These are phyloP conservation scores for Sclerotinia nivalis DNA, from an alignment of 2,329 filamentous ascomycete genomes.

Conservation along the genomic window DNA sequence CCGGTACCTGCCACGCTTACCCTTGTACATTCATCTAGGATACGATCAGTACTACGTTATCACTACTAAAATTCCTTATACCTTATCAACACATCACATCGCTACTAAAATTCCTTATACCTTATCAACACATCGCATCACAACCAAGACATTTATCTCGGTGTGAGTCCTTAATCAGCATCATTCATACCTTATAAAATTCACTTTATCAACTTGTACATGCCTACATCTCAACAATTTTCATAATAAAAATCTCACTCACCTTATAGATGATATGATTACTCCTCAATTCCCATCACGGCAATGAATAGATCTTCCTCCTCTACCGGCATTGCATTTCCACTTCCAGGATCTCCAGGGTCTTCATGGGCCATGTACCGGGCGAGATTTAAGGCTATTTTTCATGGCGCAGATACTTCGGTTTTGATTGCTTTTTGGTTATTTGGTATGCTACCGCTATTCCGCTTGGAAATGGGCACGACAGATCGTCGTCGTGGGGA, in stretches of 20 bases:
- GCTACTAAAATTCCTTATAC: background rate
- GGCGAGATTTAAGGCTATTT: constrained; percentile 61
- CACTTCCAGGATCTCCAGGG: constrained; percentile 58
- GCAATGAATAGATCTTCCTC: constrained; percentile 35
- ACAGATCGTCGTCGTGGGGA: too few species aligned
- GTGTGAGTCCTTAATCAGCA: background rate
- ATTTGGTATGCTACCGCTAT: constrained; percentile 63
- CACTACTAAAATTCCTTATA: background rate
- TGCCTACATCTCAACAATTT: background rate
- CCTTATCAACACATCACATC: background rate
- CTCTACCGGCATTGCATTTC: constrained; percentile 46
- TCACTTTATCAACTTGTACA: background rate
- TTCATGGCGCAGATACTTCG: constrained; percentile 67
- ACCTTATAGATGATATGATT: background rate
- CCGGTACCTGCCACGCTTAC: background rate
- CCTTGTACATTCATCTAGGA: background rate
- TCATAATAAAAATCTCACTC: too few species aligned
- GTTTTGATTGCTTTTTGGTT: constrained; percentile 88
- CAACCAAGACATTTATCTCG: background rate
- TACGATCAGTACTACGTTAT: background rate
- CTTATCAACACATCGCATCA: background rate
- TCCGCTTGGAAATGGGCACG: constrained; percentile 4
- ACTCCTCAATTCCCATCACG: constrained; percentile 5
- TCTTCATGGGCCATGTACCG: constrained; percentile 75
- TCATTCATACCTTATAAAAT: background rate